A percentile compares a stretch with the other conserved stretches of the same genome.
These are phyloP conservation scores for Eucalyptus cloeziana DNA, from an alignment of 345 rosid genomes.

Conservation along the genomic window DNA sequence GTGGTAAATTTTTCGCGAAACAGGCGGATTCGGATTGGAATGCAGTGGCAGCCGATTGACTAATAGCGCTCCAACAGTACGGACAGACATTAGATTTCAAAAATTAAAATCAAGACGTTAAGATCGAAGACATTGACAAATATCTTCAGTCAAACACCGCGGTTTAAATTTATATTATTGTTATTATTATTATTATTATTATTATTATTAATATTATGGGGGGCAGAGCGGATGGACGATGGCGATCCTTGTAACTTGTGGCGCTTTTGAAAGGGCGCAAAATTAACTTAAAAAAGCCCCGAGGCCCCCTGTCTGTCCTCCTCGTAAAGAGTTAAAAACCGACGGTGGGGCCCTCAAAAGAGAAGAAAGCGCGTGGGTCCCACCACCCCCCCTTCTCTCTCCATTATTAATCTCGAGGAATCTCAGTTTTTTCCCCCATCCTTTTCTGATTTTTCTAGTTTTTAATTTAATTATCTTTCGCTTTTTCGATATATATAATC, in stretches of 20 bases:
- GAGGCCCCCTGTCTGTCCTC: background rate
- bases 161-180: background rate
- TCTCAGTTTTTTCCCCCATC: background rate
- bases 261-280: background rate
- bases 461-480: background rate
- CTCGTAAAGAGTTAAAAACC: background rate
- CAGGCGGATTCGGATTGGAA: background rate
- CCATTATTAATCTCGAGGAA: background rate
- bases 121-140: background rate
- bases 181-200: background rate
- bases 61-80: background rate
- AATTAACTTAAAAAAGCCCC: background rate
- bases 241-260: background rate
- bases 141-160: background rate
- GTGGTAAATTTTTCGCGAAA: fast-evolving
- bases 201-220: background rate
- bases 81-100: background rate
- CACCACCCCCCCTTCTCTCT: background rate
- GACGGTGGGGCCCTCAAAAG: background rate
- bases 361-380: background rate
- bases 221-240: background rate
- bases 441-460: background rate
- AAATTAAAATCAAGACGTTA: background rate
- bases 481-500: background rate
- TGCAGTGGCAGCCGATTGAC: background rate